Base-by-base conservation (phyloP, 148 eudicot genomes). In the Dysphania ambrosioides region DNA sequence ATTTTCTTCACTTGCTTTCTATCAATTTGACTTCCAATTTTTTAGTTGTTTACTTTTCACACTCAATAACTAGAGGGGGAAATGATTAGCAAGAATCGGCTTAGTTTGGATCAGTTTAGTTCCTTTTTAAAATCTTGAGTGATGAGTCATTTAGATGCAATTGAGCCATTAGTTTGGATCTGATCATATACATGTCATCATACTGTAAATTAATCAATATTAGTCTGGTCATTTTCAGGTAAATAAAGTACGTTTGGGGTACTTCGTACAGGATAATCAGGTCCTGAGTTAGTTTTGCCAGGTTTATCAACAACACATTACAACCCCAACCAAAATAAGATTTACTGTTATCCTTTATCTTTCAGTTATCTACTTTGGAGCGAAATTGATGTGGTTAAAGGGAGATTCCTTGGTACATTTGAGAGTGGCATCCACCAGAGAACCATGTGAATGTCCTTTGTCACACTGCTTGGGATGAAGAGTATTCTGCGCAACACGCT, bases 361-460 rank as follows among this genome's bases (percentile, higher is more conserved):
- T 51, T 51, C 21, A 75, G 29, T 51, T 49, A 73, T 74, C 47
- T 32, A 64, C 29, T 66, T 71, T 61, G 58, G 34, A 77, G 74
- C 79, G 70, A 77, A 69, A 24, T 69, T 60, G 74, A 60, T 44
- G 69, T 18, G 2, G 70, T 21, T 27, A 44, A 47, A 49, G 57
- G 29, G 34, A 78, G 71, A 78, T 71, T 72, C 75, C 76, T 29
- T 30, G 35, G 30, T 32, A 55, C 31, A 0, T 21, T 34, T 72
- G 81, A 74, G 21, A 73, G 55, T 59, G 77, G 74, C 74, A 68
- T 60, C 4, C 40, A 41, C 38, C 44, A 72, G 42, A 58, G 47
- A 65, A 67, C 41, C 77, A 79, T 79, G 79, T 80, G 75, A 56
- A 69, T 49, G 36, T 30, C 36, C 72, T 79, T 73, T 73, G 60